Base-by-base conservation (phyloP, 177 flowering plant species). In the Tripterygium wilfordii region DNA sequence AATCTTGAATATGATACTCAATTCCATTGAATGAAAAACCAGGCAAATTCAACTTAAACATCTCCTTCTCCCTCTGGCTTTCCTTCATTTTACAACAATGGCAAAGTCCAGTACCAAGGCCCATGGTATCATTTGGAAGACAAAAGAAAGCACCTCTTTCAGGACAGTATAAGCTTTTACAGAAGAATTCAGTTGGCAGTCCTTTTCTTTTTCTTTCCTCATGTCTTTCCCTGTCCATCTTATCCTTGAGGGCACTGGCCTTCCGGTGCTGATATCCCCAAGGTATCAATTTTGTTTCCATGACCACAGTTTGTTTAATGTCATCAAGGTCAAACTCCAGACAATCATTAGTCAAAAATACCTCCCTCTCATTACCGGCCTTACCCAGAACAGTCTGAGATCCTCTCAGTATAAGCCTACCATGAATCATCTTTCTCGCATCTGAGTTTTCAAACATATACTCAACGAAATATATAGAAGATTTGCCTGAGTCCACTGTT, bases 231-330 rank as follows among this genome's bases (percentile, higher is more conserved):
- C 68, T 60, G 35, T 84, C 89, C 48, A 57, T 21, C 48, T 68
- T 82, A 40, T 77, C 82, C 40, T 57, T 51, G 19, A 49, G 39
- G 16, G 67, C 57, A 63, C 81, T 81, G 12, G 65, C 78, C 61
- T 84, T 89, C 47, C 99, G 61, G 41, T 86, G 72, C 53, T 80
- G 70, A 67, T 77, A 59, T 17, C 98, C 97, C 98, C 96, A 88
- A 33, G 86, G 81, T 49, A 51, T 51, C 48, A 12, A 43, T 12
- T 71, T 57, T 15, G 82, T 42, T 16, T 82, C 83, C 39, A 86
- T 57, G 26, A 43, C 50, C 13, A 81, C 68, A 10, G 51, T 54
- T 55, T 78, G 68, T 41, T 70, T 86, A 15, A 84, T 59, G 43
- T 65, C 83, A 15, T 42, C 67, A 47, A 92, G 43, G 28, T 73